Evolutionary conservation across 176 grass and related monocot genomes (phyloP), one percentile per base, ranked within the genome.

Genomic region (Panicum miliaceum): DNA sequence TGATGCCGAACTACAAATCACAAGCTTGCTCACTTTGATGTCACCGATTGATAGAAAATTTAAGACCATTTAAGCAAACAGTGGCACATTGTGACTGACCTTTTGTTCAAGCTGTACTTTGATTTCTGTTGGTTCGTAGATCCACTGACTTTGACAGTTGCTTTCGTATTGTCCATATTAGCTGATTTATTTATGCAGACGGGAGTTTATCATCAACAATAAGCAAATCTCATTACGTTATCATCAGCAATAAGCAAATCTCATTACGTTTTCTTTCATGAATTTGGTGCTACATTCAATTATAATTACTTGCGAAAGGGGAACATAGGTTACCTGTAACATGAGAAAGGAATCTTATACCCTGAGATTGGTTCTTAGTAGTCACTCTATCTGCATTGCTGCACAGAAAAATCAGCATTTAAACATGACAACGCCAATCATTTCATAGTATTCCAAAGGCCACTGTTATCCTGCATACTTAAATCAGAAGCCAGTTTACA

Each of bases 261-360:
- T 12, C 3, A 20, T 19, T 48, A n/a, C 32, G 3, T n/a, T 12
- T 43, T 35, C 18, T 38, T 35, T 32, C 37, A 45, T 43, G 4
- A 71, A 64, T 26, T 43, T 54, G 46, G 47, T 66, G 68, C 27
- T 73, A 23, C 46, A 67, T 73, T 43, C 25, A 38, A 73, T 27
- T 7, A 75, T 26, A n/a, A 26, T 36, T 34, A 42, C 2, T 51
- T 63, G 64, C 45, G 12, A 47, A 64, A 45, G 5, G 45, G 32
- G 43, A 14, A 16, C 25, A 22, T 82, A 52, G 46, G 41, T 67
- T 90, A 94, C 92, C 90, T 80, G 96, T 92, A 68, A 98, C 96
- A 67, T 95, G 93, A 25, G 96, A 91, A 74, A 98, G 96, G 78
- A 98, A 95, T 80, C 93, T 92, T 89, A 95, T 92, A 64, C 96